phyloP scores from a whole-genome alignment of 2,329 filamentous ascomycete species.

The Fusarium xyrophilum region DNA sequence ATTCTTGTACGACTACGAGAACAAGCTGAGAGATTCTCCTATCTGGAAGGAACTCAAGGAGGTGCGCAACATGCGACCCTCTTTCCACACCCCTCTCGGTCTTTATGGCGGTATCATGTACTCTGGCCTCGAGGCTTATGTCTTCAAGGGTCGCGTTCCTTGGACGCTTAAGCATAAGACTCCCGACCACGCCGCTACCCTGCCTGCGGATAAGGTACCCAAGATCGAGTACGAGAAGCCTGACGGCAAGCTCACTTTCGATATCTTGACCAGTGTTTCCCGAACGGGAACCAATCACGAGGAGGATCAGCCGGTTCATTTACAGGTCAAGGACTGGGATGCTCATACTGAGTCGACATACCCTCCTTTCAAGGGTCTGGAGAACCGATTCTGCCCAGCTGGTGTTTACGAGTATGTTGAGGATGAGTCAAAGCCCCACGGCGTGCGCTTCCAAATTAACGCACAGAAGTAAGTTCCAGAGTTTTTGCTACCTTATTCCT shows the following conservation, averaged over 20 bases:
- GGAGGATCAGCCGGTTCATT: conserved; percentile 95
- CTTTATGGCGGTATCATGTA: conserved; percentile 90
- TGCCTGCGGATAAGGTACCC: conserved; percentile 75
- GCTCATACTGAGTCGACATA: conserved; percentile 83
- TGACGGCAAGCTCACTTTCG: conserved; percentile 92
- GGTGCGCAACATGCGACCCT: conserved; percentile 96
- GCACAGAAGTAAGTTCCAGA: conserved; percentile 85
- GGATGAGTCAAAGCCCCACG: conserved; percentile 82
- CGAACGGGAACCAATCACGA: conserved; percentile 98
- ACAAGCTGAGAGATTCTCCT: conserved; percentile 79
- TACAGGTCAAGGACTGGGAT: conserved; percentile 96
- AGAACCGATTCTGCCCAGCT: conserved; percentile 96
- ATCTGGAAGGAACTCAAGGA: conserved; percentile 96
- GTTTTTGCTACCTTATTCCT: neutral
- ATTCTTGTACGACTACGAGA: conserved; percentile 95
- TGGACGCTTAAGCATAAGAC: conserved; percentile 91
- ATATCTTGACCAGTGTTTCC: conserved; percentile 93
- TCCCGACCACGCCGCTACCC: conserved; percentile 79
- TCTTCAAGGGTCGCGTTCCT: conserved; percentile 83
- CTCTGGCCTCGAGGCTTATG: conserved; percentile 88
- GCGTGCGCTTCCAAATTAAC: conserved; percentile 97
- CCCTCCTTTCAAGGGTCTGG: conserved; percentile 87
- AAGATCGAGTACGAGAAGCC: conserved; percentile 98
- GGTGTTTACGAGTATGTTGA: conserved; percentile 99
- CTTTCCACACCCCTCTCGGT: conserved; percentile 87